phyloP scores from a whole-genome alignment of 2,329 filamentous ascomycete species.

The Karstenula rhodostoma region DNA sequence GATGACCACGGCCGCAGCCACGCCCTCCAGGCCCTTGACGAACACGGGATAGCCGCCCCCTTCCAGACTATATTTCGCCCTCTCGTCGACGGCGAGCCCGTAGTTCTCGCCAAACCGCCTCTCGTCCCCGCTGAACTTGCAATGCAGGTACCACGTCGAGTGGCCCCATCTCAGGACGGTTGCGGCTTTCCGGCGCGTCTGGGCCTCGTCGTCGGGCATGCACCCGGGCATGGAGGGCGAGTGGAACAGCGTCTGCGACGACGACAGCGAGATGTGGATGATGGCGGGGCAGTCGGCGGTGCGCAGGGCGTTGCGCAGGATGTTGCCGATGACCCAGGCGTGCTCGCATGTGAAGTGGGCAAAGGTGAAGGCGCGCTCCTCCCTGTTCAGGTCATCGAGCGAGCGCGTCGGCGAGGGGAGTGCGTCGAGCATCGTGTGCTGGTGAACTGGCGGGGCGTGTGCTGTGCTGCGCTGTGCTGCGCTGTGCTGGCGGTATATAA shows the following conservation, averaged over 20 bases:
- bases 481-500: background rate
- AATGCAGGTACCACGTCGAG: conserved; percentile 75
- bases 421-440: conserved; percentile 28
- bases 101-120: conserved; percentile 70
- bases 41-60: conserved; percentile 78
- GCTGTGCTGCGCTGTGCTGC: background rate
- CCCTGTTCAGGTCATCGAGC: conserved; percentile 50
- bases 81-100: conserved; percentile 61
- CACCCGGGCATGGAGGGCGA: conserved; percentile 71
- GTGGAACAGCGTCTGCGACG: conserved; percentile 74
- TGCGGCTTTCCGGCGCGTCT: conserved; percentile 70
- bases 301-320: conserved; percentile 69
- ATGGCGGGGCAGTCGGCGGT: conserved; percentile 64
- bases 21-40: conserved; percentile 76
- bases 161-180: conserved; percentile 75
- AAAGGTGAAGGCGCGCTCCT: conserved; percentile 56
- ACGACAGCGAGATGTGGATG: conserved; percentile 71
- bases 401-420: conserved; percentile 47
- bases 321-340: conserved; percentile 71
- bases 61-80: conserved; percentile 75
- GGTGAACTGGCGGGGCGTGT: background rate
- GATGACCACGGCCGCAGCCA: conserved; percentile 78
- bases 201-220: conserved; percentile 74
- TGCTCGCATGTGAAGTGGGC: conserved; percentile 68
- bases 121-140: conserved; percentile 74